Evolutionary conservation across 805 yeast genomes (phyloP).

Genomic region (Saccharomycopsis capsularis): DNA sequence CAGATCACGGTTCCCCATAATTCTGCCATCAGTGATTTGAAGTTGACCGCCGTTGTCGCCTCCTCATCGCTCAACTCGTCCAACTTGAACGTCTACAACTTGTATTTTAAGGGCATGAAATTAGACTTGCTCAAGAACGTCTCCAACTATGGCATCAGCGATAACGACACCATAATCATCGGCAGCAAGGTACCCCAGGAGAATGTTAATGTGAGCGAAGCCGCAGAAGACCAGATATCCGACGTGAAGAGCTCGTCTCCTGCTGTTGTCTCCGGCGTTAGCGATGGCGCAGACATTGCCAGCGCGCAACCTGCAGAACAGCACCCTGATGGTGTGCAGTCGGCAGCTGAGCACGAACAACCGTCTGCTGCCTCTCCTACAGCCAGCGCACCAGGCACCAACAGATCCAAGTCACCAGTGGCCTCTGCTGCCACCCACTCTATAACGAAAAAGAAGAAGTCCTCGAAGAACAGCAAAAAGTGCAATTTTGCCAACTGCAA

Average conservation of each 20-base stretch:
- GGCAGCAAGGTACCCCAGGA: constrained; percentile 18
- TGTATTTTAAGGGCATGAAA: constrained; percentile 17
- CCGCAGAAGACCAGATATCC: background rate
- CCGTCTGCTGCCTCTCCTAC: background rate
- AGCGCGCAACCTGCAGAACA: background rate
- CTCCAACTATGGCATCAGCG: constrained; percentile 14
- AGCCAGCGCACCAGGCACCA: no score
- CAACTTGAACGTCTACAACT: constrained; percentile 10
- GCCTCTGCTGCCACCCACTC: constrained; percentile 9
- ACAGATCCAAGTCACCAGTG: constrained; percentile 8
- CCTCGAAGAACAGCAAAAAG: constrained; percentile 34
- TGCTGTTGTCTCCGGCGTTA: background rate
- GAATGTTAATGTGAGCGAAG: background rate
- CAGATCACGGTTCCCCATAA: constrained; percentile 44
- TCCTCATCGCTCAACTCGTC: constrained; percentile 25
- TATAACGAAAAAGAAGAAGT: constrained; percentile 17
- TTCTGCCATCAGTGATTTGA: constrained; percentile 46
- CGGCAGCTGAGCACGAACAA: background rate
- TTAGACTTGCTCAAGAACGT: constrained; percentile 18
- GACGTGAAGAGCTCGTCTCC: background rate
- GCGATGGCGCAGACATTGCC: background rate
- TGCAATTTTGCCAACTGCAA: constrained; percentile 54
- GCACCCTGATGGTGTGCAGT: background rate
- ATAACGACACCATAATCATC: constrained; percentile 13
- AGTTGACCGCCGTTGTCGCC: constrained; percentile 39